Evolutionary conservation across 2,329 filamentous ascomycete species (phyloP).

Genomic region (Penicillium decumbens): DNA sequence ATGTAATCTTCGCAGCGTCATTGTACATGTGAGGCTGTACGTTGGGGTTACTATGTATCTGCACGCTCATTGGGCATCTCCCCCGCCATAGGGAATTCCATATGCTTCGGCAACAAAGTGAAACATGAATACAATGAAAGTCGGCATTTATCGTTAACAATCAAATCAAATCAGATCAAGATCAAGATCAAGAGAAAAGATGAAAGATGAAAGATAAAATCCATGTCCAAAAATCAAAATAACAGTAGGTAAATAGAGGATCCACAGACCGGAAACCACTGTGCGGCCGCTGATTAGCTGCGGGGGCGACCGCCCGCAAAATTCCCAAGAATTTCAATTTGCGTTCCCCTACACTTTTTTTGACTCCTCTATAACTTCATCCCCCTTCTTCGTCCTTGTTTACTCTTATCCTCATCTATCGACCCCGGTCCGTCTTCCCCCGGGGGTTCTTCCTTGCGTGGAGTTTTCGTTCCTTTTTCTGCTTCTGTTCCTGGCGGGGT

Average conservation of each 20-base stretch:
- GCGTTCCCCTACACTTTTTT: slow-evolving; percentile 21
- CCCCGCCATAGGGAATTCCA: background rate
- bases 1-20: slow-evolving; percentile 85
- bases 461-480: slow-evolving; percentile 24
- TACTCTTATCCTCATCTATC: slow-evolving; percentile 10
- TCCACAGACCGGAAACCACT: slow-evolving; percentile 15
- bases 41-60: background rate
- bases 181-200: background rate
- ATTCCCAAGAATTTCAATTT: slow-evolving; percentile 20
- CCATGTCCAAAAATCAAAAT: too few relatives aligned
- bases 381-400: slow-evolving; percentile 9
- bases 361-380: slow-evolving; percentile 13
- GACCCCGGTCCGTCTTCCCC: slow-evolving; percentile 19
- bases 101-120: background rate
- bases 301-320: slow-evolving; percentile 26
- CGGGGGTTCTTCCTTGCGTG: slow-evolving; percentile 18
- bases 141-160: background rate
- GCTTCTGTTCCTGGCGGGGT: slow-evolving; percentile 27
- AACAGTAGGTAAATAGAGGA: slow-evolving; percentile 1
- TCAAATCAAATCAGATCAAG: background rate
- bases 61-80: slow-evolving; percentile 1
- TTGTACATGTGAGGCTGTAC: slow-evolving; percentile 65
- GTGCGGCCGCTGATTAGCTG: slow-evolving; percentile 29
- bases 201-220: too few relatives aligned
- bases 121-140: background rate